These are phyloP conservation scores for Desmodesmus armatus DNA, from an alignment of 139 green algal species.

Conservation along the genomic window DNA sequence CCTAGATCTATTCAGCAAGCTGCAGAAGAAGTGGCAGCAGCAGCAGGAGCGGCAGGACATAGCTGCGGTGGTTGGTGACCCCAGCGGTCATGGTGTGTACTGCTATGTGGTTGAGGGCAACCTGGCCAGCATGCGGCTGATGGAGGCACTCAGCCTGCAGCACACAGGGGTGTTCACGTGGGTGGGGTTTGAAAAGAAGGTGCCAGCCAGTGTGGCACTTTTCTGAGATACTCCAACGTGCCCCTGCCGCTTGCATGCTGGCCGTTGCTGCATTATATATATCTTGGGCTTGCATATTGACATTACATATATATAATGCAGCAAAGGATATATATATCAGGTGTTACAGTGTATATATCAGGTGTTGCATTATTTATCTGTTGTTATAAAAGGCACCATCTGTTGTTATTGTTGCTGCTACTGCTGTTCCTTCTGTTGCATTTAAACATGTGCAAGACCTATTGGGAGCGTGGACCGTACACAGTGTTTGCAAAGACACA, in stretches of 20 bases:
- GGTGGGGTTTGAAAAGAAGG: conserved; percentile 15
- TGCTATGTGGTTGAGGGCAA: conserved; percentile 20
- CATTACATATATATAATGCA: too few species aligned
- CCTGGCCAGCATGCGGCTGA: background rate
- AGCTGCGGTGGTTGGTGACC: too few species aligned
- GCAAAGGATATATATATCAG: too few species aligned
- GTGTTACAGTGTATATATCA: too few species aligned
- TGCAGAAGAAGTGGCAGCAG: conserved; percentile 23
- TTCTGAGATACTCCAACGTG: background rate
- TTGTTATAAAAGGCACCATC: too few species aligned
- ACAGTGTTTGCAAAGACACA: background rate
- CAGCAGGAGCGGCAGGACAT: background rate
- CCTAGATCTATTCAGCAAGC: background rate
- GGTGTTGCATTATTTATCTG: too few species aligned
- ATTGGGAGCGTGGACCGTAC: too few species aligned
- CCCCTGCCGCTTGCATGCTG: background rate
- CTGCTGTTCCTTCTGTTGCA: too few species aligned
- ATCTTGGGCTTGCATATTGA: background rate
- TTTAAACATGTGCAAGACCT: too few species aligned
- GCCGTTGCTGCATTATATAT: background rate
- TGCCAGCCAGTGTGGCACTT: background rate
- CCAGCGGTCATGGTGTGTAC: conserved; percentile 8
- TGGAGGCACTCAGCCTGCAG: background rate
- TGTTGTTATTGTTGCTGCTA: too few species aligned
- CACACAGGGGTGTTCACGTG: background rate